Percentiles rank a stretch among this genome's conserved stretches.
Evolutionary conservation across 306 rosid species (phyloP).

Genomic region (Prosopis cineraria): DNA sequence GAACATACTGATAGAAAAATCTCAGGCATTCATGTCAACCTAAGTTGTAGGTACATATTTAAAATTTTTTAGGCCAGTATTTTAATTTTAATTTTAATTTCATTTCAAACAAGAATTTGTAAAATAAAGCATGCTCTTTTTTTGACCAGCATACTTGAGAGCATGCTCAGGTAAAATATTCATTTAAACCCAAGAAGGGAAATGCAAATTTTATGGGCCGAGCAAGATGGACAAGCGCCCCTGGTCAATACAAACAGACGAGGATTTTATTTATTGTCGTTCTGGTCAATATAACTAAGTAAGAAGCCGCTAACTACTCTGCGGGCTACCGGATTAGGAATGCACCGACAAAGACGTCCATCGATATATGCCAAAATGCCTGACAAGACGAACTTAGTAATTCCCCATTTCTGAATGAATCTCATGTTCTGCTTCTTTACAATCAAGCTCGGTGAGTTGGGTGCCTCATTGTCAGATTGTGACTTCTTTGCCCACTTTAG

Average conservation of each 20-base stretch:
- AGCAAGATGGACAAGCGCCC: background rate
- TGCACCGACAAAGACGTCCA: constrained; percentile 84
- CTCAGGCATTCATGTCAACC: background rate
- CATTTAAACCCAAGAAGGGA: background rate
- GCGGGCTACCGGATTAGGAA: constrained; percentile 84
- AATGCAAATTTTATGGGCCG: background rate
- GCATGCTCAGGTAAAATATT: background rate
- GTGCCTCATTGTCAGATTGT: constrained; percentile 33
- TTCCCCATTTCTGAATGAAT: constrained; percentile 66
- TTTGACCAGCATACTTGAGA: too few species aligned
- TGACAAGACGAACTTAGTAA: constrained; percentile 74
- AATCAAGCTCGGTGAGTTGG: constrained; percentile 33
- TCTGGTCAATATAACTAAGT: constrained; percentile 70
- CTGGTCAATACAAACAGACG: background rate
- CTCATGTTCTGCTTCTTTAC: constrained; percentile 36
- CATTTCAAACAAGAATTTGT: background rate
- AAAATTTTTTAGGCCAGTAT: background rate
- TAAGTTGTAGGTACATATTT: background rate
- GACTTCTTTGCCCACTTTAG: constrained; percentile 51
- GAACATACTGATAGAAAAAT: background rate
- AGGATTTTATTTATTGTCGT: constrained; percentile 40
- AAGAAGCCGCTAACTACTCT: constrained; percentile 90
- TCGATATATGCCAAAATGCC: constrained; percentile 87
- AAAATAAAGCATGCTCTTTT: background rate
- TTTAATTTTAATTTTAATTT: background rate